Evolutionary conservation across 2,329 filamentous ascomycete species (phyloP).

Genomic region (Escovopsis sp.): DNA sequence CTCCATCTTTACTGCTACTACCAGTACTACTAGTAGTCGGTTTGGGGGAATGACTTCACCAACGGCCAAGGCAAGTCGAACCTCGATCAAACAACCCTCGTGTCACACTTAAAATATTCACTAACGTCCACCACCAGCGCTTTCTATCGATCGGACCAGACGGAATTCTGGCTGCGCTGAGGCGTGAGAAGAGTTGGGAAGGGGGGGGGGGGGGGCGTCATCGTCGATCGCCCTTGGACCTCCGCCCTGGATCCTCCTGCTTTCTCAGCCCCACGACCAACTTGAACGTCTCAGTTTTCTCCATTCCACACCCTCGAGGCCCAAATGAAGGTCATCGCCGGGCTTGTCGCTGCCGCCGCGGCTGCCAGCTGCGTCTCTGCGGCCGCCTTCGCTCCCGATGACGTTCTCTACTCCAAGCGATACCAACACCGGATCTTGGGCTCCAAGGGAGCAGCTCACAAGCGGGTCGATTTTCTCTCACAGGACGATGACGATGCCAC

Average conservation of each 20-base stretch:
- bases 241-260: background rate
- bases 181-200: too few relatives aligned
- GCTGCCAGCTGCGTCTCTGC: constrained; percentile 18
- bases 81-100: too few relatives aligned
- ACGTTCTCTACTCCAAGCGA: constrained; percentile 34
- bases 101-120: too few relatives aligned
- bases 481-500: constrained; percentile 26
- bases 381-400: constrained; percentile 34
- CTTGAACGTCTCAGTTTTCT: background rate
- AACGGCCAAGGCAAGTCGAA: too few relatives aligned
- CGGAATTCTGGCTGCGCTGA: too few relatives aligned
- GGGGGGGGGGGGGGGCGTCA: background rate
- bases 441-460: constrained; percentile 19
- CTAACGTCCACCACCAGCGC: too few relatives aligned
- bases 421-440: constrained; percentile 35
- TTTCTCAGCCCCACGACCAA: background rate
- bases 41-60: too few relatives aligned
- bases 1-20: background rate
- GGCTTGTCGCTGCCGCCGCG: constrained; percentile 15
- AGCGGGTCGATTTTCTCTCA: too few relatives aligned
- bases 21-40: too few relatives aligned
- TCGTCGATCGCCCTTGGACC: background rate
- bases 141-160: too few relatives aligned
- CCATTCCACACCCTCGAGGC: background rate
- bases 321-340: constrained; percentile 8